A percentile compares a stretch with the other conserved stretches of the same genome.
Conservation (phyloP, 2,329 filamentous ascomycete genomes). For the Arthrobotrys megalospora region DNA sequence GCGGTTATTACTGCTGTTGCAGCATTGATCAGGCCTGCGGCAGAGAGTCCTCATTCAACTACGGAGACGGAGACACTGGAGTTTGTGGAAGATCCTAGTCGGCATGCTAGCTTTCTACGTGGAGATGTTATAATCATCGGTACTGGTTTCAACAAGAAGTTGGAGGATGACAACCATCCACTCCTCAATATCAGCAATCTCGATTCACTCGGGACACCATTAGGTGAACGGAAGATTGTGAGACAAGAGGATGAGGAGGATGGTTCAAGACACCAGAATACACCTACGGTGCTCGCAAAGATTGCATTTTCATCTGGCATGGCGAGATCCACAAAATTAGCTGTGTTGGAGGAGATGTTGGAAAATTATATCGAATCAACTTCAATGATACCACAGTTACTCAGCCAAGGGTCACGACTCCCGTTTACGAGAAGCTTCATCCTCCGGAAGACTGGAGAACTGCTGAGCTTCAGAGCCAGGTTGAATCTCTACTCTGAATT, state of each 20-base stretch:
- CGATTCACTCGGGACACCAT: slow-evolving; percentile 5
- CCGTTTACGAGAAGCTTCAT: slow-evolving; percentile 77
- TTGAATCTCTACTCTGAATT: slow-evolving; percentile 97
- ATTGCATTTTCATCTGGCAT: slow-evolving; percentile 97
- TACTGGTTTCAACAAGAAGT: slow-evolving; percentile 78
- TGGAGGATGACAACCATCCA: slow-evolving; percentile 52
- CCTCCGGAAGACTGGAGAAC: slow-evolving; percentile 91
- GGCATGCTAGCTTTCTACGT: slow-evolving; percentile 82
- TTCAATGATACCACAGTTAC: slow-evolving; percentile 81
- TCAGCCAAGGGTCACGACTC: slow-evolving; percentile 73
- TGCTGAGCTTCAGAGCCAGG: slow-evolving; percentile 89
- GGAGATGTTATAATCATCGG: slow-evolving; percentile 92
- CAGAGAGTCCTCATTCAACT: slow-evolving; percentile 78
- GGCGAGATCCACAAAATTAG: slow-evolving; percentile 91
- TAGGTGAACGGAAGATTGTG: slow-evolving; percentile 5
- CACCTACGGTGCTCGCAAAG: slow-evolving; percentile 84
- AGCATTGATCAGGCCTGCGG: slow-evolving; percentile 81
- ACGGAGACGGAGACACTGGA: slow-evolving; percentile 92
- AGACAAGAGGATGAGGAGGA: slow-evolving; percentile 33
- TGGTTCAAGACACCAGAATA: slow-evolving; percentile 66
- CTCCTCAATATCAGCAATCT: slow-evolving; percentile 47
- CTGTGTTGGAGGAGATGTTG: slow-evolving; percentile 87
- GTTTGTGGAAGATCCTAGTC: slow-evolving; percentile 81
- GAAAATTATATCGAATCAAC: slow-evolving; percentile 89
- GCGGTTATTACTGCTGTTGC: slow-evolving; percentile 79